Evolutionary conservation across 345 rosid species (phyloP), one percentile per base, ranked within the genome.

Genomic region (Hypericum androsaemum): DNA sequence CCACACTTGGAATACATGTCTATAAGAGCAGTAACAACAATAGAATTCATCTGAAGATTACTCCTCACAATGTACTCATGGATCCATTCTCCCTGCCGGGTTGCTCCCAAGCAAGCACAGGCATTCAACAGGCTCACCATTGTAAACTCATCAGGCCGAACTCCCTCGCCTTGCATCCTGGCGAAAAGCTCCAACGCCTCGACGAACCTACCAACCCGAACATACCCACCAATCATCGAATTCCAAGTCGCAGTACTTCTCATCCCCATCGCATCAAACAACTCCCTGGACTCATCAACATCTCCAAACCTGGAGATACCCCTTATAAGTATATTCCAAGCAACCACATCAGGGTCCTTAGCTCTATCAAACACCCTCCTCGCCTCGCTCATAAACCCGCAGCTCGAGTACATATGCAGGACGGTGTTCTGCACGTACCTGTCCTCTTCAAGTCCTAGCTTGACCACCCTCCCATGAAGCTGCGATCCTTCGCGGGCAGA

Each of bases 1-100:
- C 95, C 95, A 37, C 84, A 80, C 66, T 76, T 81, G 67, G 88
- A 78, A 50, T 77, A 83, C 97, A 83, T 80, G 72, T 83, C 86
- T 54, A 81, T 72, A 48, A 86, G 70, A 45, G 94, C 86, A 0
- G 89, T 86, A 39, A 64, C 54, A 53, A 83, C 70, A 42, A 85
- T 71, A 11, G 69, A 11, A 62, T 86, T 86, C 71, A 78, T 51
- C 43, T 63, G 71, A 52, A 81, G 64, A 13, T 64, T 53, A 7
- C 74, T 72, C 63, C 52, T 76, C 46, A 52, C 55, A 41, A 83
- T 59, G 56, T 72, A 86, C 12, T 70, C 69, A 74, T 83, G 95
- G 62, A 80, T 43, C 95, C 95, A 80, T 55, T 69, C 78, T 46
- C 97, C 89, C 67, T 80, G 95, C 57, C 63, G 62, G 36, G 59